Base-by-base conservation (phyloP, 352 stramenopile genomes). In the Globisporangium nodosum region DNA sequence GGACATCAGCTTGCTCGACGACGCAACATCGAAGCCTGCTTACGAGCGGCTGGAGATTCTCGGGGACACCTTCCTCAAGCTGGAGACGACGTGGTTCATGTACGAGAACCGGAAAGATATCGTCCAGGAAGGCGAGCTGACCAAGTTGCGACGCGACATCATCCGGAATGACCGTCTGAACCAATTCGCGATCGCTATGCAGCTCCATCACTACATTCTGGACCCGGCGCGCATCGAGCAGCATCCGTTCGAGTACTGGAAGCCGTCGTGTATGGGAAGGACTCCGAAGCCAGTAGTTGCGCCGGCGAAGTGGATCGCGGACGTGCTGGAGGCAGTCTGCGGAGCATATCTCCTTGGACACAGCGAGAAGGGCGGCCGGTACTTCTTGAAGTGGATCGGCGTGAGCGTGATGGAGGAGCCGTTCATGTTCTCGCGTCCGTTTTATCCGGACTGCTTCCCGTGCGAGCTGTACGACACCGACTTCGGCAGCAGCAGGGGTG, bases 21-120 rank as follows among this genome's bases (percentile, higher is more conserved):
- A 95, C 43, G 79, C 85, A 13, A 95, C 85, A 13, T 89, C 81
- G n/a, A 93, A 92, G 56, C 83, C 85, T 24, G 73, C 71, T 5
- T 95, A 95, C 59, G 85, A 95, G 54, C 81, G 81, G 3, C 61
- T 91, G 0, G 85, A 95, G 68, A 93, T 90, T 50, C 57, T 95
- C 2, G 85, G 85, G 3, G 85, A 95, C 51, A 93, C 83, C 27
- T 95, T 83, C 53, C 52, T 95, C 31, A 95, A 95, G 60, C 72
- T 95, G 39, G 85, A 95, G 54, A 93, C 85, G 21, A 85, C 79
- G 31, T 93, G 85, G 85, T 91, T 83, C 51, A 81, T 95, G 71
- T 95, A 80, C 57, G 70, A 92, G 47, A 65, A 83, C 46, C 78
- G 81, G 0, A 73, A 72, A 40, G 83, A 95, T 58, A 81, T 95